phyloP scores from a whole-genome alignment of 306 rosid species.

The Sophora flavescens region DNA sequence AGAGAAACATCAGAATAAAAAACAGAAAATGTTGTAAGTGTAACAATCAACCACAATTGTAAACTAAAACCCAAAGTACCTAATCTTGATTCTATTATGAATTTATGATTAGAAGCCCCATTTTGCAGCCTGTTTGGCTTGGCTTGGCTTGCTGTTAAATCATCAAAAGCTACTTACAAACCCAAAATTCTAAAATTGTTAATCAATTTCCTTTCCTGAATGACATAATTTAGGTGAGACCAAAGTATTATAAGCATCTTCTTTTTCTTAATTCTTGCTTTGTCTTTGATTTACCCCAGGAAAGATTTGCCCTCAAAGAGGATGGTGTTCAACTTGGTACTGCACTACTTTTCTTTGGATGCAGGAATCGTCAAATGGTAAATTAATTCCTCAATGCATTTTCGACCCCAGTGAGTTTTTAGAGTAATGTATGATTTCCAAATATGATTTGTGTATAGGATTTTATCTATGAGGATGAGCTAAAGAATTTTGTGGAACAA shows the following conservation, averaged over 20 bases:
- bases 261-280: conserved; percentile 33
- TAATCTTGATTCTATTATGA: conserved; percentile 30
- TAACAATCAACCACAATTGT: neutral
- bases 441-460: conserved; percentile 65
- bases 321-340: conserved; percentile 80
- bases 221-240: conserved; percentile 7
- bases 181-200: conserved; percentile 23
- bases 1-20: conserved; percentile 4
- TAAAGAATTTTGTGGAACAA: conserved; percentile 72
- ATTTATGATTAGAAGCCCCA: neutral
- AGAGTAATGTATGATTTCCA: conserved; percentile 37
- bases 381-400: conserved; percentile 31
- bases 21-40: neutral
- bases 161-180: neutral
- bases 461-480: conserved; percentile 91
- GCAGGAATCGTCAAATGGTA: conserved; percentile 94
- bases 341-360: conserved; percentile 91
- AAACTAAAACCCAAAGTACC: conserved; percentile 27
- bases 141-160: conserved; percentile 2
- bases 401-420: conserved; percentile 21
- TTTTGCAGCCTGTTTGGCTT: neutral
- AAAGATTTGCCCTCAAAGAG: conserved; percentile 80
- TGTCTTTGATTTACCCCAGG: conserved; percentile 65
- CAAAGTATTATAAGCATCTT: conserved; percentile 14
- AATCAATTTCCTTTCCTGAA: conserved; percentile 18